phyloP scores from a whole-genome alignment of 176 grass and related monocot species.

The Musa schizocarpa region DNA sequence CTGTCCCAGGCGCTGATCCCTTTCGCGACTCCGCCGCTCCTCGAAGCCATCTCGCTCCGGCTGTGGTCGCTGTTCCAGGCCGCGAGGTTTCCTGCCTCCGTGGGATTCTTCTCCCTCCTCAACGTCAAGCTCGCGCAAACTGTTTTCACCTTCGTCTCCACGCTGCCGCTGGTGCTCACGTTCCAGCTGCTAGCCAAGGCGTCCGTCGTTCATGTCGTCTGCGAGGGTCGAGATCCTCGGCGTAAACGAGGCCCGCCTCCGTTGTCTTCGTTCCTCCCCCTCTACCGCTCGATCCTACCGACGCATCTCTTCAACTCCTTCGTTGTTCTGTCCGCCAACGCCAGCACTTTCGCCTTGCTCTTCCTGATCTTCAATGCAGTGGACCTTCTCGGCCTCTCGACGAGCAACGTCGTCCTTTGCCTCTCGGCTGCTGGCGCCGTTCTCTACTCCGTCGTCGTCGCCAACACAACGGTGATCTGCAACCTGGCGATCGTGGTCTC shows the following conservation, averaged over 20 bases:
- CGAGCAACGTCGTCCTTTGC: conserved; percentile 15
- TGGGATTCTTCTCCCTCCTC: conserved; percentile 55
- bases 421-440: conserved; percentile 54
- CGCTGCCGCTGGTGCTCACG: conserved; percentile 58
- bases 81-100: conserved; percentile 48
- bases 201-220: conserved; percentile 44
- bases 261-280: conserved; percentile 15
- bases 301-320: conserved; percentile 63
- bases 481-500: conserved; percentile 65
- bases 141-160: conserved; percentile 42
- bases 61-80: conserved; percentile 55
- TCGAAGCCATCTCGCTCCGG: conserved; percentile 32
- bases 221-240: neutral
- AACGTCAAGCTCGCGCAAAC: conserved; percentile 76
- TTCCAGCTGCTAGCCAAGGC: conserved; percentile 81
- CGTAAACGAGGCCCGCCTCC: conserved; percentile 15
- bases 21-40: conserved; percentile 4
- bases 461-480: conserved; percentile 63
- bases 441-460: conserved; percentile 57
- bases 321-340: conserved; percentile 55
- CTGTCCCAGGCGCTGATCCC: conserved; percentile 20
- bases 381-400: conserved; percentile 43
- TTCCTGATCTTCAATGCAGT: conserved; percentile 65
- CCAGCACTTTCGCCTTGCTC: conserved; percentile 58
- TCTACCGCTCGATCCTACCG: conserved; percentile 44